Evolutionary conservation across 345 rosid species (phyloP).

Genomic region (Salix dunnii): DNA sequence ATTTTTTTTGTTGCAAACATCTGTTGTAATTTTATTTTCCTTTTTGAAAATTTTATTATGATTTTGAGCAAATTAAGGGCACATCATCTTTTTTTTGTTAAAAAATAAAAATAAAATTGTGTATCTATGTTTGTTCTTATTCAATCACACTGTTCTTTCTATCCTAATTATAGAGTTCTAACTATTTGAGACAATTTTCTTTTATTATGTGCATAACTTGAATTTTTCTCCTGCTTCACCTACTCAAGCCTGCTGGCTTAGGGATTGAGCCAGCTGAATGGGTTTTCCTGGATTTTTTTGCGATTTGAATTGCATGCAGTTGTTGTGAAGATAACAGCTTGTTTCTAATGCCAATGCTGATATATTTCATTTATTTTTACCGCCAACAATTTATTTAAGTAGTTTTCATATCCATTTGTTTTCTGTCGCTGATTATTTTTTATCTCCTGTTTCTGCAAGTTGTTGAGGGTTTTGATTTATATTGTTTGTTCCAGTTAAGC

Average conservation of each 20-base stretch:
- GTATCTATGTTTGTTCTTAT: no score
- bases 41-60: no score
- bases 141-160: background rate
- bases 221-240: background rate
- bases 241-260: background rate
- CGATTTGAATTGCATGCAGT: background rate
- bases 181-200: background rate
- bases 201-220: background rate
- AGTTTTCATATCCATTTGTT: background rate
- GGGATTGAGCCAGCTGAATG: background rate
- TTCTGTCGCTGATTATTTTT: background rate
- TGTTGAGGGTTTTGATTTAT: background rate
- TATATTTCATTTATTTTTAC: background rate
- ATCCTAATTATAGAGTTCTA: background rate
- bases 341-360: background rate
- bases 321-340: background rate
- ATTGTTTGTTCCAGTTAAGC: background rate
- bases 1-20: background rate
- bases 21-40: background rate
- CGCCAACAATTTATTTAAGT: background rate
- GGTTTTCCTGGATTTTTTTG: background rate
- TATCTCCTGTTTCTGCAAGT: background rate
- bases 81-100: background rate
- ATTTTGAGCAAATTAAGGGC: no score
- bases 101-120: background rate